Evolutionary conservation across 768 basidiomycete species (phyloP).

Genomic region (Boletus sp.): DNA sequence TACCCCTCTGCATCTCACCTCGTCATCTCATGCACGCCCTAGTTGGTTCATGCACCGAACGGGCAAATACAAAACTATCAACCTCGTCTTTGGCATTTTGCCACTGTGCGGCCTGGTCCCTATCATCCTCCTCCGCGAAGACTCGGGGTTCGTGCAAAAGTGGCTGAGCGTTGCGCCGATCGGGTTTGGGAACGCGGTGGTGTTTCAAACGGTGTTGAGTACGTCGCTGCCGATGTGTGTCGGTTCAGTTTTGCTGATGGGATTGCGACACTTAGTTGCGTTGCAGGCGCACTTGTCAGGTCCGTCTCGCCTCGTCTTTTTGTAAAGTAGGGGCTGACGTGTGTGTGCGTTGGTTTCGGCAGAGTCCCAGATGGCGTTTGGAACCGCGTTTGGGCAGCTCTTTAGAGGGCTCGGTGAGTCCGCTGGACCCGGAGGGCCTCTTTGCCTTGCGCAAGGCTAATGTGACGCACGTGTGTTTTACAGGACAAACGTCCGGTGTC

Average conservation of each 20-base stretch:
- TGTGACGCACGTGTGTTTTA: not conserved
- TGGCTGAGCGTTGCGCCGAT: constrained; percentile 21
- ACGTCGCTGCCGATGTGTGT: not conserved
- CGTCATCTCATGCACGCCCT: not conserved
- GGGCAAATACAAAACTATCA: constrained; percentile 48
- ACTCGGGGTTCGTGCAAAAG: constrained; percentile 20
- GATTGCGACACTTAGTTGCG: not conserved
- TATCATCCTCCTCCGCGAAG: constrained; percentile 28
- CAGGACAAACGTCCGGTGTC: constrained; percentile 23
- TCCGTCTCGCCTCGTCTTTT: not conserved
- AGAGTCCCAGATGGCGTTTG: constrained; percentile 22
- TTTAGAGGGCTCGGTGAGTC: constrained; percentile 21
- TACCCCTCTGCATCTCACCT: no score
- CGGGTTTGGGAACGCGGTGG: constrained; percentile 18
- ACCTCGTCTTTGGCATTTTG: constrained; percentile 45
- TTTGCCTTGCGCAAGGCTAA: no score
- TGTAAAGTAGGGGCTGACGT: not conserved
- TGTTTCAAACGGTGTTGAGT: constrained; percentile 19
- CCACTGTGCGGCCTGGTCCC: constrained; percentile 44
- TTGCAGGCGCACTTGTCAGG: constrained; percentile 7
- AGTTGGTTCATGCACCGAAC: constrained; percentile 50
- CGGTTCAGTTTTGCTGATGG: not conserved
- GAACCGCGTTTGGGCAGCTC: constrained; percentile 23
- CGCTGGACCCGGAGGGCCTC: no score
- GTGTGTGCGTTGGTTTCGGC: not conserved